phyloP scores from a whole-genome alignment of 2,329 filamentous ascomycete species.

The Colletotrichum gigasporum region DNA sequence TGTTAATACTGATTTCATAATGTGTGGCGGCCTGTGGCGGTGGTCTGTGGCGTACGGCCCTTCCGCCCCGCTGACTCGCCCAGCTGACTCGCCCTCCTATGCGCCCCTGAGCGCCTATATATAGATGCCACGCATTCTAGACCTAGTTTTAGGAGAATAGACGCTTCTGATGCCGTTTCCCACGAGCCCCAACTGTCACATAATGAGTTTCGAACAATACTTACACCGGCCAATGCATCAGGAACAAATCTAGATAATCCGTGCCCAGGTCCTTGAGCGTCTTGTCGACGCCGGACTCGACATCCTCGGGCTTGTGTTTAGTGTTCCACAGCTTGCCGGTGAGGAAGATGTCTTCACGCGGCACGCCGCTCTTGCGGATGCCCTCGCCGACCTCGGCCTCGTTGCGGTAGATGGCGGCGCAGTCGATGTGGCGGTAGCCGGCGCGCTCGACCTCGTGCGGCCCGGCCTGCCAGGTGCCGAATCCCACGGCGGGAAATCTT shows the following conservation, averaged over 20 bases:
- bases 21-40: too few species aligned
- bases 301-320: constrained; percentile 57
- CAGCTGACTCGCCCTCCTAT: too few species aligned
- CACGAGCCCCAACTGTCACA: too few species aligned
- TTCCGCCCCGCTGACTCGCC: too few species aligned
- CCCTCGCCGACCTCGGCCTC: constrained; percentile 53
- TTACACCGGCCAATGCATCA: constrained; percentile 58
- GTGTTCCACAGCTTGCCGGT: constrained; percentile 73
- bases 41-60: too few species aligned
- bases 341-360: constrained; percentile 54
- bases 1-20: neutral
- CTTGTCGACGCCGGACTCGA: constrained; percentile 57
- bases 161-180: too few species aligned
- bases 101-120: too few species aligned
- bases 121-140: too few species aligned
- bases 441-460: constrained; percentile 54
- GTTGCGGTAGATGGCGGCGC: constrained; percentile 56
- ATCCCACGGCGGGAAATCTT: constrained; percentile 34
- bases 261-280: constrained; percentile 59
- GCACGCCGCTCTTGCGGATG: constrained; percentile 49
- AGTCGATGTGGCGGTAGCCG: constrained; percentile 59
- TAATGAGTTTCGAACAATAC: too few species aligned
- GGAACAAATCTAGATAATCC: constrained; percentile 63
- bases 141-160: too few species aligned
- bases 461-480: constrained; percentile 37